Evolutionary conservation across 345 rosid genomes (phyloP).

Genomic region (Eucalyptus polybractea): DNA sequence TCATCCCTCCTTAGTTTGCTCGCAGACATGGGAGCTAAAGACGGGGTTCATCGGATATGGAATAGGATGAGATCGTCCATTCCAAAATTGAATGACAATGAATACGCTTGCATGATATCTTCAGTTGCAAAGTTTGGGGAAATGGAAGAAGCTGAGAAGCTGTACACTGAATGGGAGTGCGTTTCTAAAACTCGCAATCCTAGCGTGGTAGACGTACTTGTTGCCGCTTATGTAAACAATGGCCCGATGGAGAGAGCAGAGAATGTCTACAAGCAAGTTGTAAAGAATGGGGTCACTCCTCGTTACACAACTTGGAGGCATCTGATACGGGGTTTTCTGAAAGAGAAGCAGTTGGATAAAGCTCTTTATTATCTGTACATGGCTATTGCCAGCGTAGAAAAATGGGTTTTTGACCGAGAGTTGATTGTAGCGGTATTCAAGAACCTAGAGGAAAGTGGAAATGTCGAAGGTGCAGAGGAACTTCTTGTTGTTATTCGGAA

Average conservation of each 20-base stretch:
- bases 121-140: slow-evolving; percentile 61
- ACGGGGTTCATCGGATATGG: slow-evolving; percentile 56
- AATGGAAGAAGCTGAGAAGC: slow-evolving; percentile 46
- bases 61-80: slow-evolving; percentile 48
- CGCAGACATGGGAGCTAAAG: slow-evolving; percentile 46
- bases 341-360: slow-evolving; percentile 28
- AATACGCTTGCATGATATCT: slow-evolving; percentile 65
- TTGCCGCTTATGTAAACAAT: slow-evolving; percentile 53
- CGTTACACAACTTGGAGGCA: slow-evolving; percentile 81
- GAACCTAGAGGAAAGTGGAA: slow-evolving; percentile 48
- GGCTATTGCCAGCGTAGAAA: slow-evolving; percentile 53
- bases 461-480: slow-evolving; percentile 57
- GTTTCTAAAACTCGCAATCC: slow-evolving; percentile 43
- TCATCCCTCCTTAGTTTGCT: slow-evolving; percentile 75
- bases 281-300: slow-evolving; percentile 41
- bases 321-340: slow-evolving; percentile 57
- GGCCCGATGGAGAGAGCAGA: slow-evolving; percentile 39
- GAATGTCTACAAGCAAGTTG: slow-evolving; percentile 26
- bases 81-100: slow-evolving; percentile 56
- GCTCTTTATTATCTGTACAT: slow-evolving; percentile 55
- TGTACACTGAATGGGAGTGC: slow-evolving; percentile 75
- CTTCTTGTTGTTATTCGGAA: slow-evolving; percentile 41
- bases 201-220: slow-evolving; percentile 52
- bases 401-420: slow-evolving; percentile 47
- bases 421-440: slow-evolving; percentile 27